phyloP scores from a whole-genome alignment of 805 yeast species.

The Monosporozyma solicola region DNA sequence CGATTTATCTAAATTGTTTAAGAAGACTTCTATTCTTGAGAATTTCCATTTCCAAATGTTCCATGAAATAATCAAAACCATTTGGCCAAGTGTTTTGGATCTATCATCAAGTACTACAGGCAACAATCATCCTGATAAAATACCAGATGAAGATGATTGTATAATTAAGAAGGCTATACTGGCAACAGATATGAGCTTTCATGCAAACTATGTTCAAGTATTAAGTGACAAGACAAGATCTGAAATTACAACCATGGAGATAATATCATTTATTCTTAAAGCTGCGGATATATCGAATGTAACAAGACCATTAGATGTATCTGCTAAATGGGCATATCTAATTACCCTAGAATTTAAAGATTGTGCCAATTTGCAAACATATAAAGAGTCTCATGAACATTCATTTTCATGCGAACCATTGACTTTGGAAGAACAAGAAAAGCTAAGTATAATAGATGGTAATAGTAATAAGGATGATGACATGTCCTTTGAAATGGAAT shows the following conservation, averaged over 20 bases:
- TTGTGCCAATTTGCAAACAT: slow-evolving; percentile 43
- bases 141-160: slow-evolving; percentile 8
- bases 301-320: slow-evolving; percentile 64
- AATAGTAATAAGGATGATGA: slow-evolving; percentile 2
- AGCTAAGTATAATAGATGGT: not conserved
- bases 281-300: slow-evolving; percentile 96
- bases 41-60: slow-evolving; percentile 70
- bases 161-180: slow-evolving; percentile 34
- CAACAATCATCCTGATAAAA: not conserved
- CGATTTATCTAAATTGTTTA: slow-evolving; percentile 54
- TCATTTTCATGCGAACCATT: not conserved
- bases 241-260: slow-evolving; percentile 27
- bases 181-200: slow-evolving; percentile 92
- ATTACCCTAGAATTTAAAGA: slow-evolving; percentile 70
- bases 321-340: slow-evolving; percentile 82
- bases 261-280: slow-evolving; percentile 68
- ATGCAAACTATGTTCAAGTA: slow-evolving; percentile 56
- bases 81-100: slow-evolving; percentile 37
- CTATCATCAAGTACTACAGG: slow-evolving; percentile 2
- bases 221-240: slow-evolving; percentile 28
- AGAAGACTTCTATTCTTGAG: slow-evolving; percentile 67
- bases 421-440: not conserved
- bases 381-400: not conserved
- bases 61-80: slow-evolving; percentile 39
- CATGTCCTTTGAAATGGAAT: slow-evolving; percentile 6